phyloP scores from a whole-genome alignment of 1,139 yeast species.

The Geotrichum australiense region DNA sequence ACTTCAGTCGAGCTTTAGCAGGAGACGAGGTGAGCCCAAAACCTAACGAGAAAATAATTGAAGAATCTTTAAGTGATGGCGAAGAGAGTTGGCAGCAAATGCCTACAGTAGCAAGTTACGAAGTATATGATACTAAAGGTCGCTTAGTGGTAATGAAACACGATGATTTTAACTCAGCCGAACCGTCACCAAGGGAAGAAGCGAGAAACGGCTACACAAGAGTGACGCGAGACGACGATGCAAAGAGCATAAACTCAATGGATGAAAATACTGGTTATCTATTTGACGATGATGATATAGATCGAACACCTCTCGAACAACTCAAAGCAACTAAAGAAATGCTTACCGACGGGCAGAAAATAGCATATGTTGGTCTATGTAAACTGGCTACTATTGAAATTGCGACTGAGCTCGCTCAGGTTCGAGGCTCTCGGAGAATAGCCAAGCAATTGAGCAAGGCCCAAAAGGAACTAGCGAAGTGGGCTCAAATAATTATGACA shows the following conservation, averaged over 20 bases:
- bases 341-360: conserved; percentile 76
- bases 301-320: conserved; percentile 53
- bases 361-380: conserved; percentile 85
- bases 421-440: conserved; percentile 47
- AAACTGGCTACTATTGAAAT: conserved; percentile 69
- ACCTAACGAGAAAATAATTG: background rate
- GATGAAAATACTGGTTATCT: conserved; percentile 81
- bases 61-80: conserved; percentile 15
- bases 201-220: conserved; percentile 67
- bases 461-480: conserved; percentile 74
- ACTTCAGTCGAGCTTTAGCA: background rate
- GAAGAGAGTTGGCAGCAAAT: conserved; percentile 49
- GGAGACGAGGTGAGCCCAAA: background rate
- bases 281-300: conserved; percentile 46
- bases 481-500: conserved; percentile 72
- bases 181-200: conserved; percentile 24
- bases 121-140: conserved; percentile 53
- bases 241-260: conserved; percentile 56
- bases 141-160: conserved; percentile 37
- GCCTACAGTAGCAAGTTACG: conserved; percentile 54
- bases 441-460: conserved; percentile 51
- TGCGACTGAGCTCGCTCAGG: conserved; percentile 68
- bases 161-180: conserved; percentile 19
- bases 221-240: conserved; percentile 85
- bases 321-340: conserved; percentile 73